Base-by-base conservation (phyloP, 805 yeast genomes). In the Zygosaccharomyces bailii region DNA sequence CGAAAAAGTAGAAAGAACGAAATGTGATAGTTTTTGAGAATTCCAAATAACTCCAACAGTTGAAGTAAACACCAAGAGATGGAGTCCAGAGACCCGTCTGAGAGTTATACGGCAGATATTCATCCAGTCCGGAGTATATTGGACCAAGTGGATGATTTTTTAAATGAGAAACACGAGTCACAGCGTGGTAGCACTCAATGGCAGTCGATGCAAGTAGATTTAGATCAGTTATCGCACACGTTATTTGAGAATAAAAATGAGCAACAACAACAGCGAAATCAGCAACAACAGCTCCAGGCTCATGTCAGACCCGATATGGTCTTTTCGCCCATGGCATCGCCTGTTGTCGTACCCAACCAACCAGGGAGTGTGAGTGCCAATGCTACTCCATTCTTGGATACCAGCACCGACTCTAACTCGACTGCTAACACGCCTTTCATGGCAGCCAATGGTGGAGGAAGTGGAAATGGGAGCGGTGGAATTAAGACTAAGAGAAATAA, bases 301-400 rank as follows among this genome's bases (percentile, higher is more conserved):
- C 50, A 49, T 43, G 71, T 78, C 2, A 65, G 79, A 34, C 80
- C 83, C 1, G 82, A 78, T 48, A 78, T 77, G 39, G 77, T 77
- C 4, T 85, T 82, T 63, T 85, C 93, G 1, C 93, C 95, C 0
- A 69, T 85, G 48, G 77, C 82, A 1, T 82, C 90, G 2, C 95
- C 95, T 0, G 82, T 85, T 7, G 84, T 80, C 11, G 78, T 88
- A 46, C 52, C 52, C 9, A 35, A 46, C 20, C 29, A 43, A 16
- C 41, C 46, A 4, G 37, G 43, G 14, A 41, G 46, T 14, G 30
- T 37, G 4, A 45, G 51, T n/a, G 45, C 44, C 9, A 50, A 47
- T 19, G 50, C 48, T 31, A 54, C 58, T 2, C 58, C 58, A n/a
- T 52, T 52, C 31, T 24, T 54, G 49, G 46, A 41, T 21, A 31